Base-by-base conservation (phyloP, 2,329 filamentous ascomycete species). In the Ascochyta fabae region DNA sequence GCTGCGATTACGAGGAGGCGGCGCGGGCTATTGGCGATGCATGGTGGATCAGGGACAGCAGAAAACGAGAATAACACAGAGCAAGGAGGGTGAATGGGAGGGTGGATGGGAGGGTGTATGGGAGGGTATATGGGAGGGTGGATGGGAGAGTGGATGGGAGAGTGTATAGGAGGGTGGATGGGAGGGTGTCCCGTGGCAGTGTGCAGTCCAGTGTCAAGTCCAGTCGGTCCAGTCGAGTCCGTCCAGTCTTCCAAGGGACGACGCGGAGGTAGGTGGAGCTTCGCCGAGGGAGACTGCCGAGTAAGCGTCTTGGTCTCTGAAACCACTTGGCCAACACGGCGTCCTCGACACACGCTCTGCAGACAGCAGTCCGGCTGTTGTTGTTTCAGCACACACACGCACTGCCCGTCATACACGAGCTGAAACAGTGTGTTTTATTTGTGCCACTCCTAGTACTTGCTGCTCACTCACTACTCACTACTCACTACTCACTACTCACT, bases 301-400 rank as follows among this genome's bases (percentile, higher is more conserved):
- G 43, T 26, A 15, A 29, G 33, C 36, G 50, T 13, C 56, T 64
- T 62, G 54, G 55, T 55, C 56, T 44, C 48, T 58, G 58, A 67
- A 62, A 62, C 66, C 41, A 10, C 5, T 10, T 15, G 48, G 27
- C 31, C 33, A 41, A 48, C 24, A 29, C 27, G 8, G 5, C 26
- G 41, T 41, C 33, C 41, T 26, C 16, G 41, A 44, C 40, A 40
- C 40, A 29, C 27, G 27, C 27, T 6, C 39, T 29, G 9, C 23
- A 6, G 6, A 41, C 41, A 16, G 13, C 23, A 31, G 7, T 10
- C n/a, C 38, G 23, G 19, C 44, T 23, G 8, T 27, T 4, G 3
- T 19, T 9, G 41, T 55, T 55, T 50, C 53, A 50, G 34, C 46
- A 31, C 9, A 13, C 19, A 6, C 8, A 24, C 27, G n/a, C 19